Base-by-base conservation (phyloP, 176 grass and related monocot species). In the Eragrostis curvula region DNA sequence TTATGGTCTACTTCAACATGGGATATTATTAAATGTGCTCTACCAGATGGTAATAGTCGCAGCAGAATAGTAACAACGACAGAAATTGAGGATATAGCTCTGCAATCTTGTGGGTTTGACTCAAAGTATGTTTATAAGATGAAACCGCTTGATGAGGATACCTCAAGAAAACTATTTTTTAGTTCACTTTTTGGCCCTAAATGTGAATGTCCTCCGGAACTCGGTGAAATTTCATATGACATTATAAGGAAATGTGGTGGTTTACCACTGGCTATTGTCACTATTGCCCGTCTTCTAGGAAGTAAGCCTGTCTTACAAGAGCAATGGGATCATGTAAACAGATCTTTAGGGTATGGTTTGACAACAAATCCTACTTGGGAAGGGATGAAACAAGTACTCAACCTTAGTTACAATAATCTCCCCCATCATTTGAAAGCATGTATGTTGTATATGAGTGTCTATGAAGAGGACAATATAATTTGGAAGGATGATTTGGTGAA, bases 11-110 rank as follows among this genome's bases (percentile, higher is more conserved):
- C 13, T 0, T 68, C 66, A 47, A 70, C 83, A 21, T 85, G 73
- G 83, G 83, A 85, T 59, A 69, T 70, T 6, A 3, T 85, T 25
- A 70, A 9, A 32, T 6, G 10, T 25, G 42, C 83, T 14, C 39
- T 85, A 46, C 83, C 83, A 6, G 74, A 60, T 20, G 16, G 53
- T 58, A 50, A 41, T 42, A 12, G n/a, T 15, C 20, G 13, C 28
- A 42, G 83, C 30, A 68, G 20, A 77, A 7, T 85, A 70, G 28
- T 85, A 10, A 61, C 16, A 48, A 85, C 83, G 3, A 78, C 83
- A 70, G 83, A 78, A 85, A 4, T 70, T 9, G 65, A 85, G 10
- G 83, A 85, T 70, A 18, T 85, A 70, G 83, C 83, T 70, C 52
- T 85, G 64, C 75, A 70, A 28, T 70, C 64, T 49, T 49, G 65